Conservation (phyloP, 2,329 filamentous ascomycete species). For the Alternaria sp. region DNA sequence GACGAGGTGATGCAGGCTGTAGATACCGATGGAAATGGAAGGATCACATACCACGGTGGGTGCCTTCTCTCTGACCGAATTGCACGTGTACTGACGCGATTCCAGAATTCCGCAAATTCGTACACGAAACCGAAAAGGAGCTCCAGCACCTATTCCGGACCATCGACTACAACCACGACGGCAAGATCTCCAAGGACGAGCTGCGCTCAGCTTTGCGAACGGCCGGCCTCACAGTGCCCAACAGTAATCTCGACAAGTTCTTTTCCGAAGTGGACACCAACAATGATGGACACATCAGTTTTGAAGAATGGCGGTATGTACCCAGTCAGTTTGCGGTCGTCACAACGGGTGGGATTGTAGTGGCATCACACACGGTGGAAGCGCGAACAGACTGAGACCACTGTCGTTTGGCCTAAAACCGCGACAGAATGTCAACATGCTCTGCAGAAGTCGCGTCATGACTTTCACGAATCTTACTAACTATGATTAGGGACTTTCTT, state of each 20-base stretch:
- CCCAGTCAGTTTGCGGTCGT: not conserved
- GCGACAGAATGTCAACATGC: not conserved
- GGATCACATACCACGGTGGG: slow-evolving; percentile 86
- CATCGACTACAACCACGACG: slow-evolving; percentile 86
- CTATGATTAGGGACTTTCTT: slow-evolving; percentile 73
- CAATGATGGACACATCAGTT: slow-evolving; percentile 84
- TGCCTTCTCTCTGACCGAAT: not conserved
- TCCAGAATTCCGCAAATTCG: slow-evolving; percentile 86
- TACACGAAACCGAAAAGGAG: slow-evolving; percentile 84
- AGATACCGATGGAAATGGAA: slow-evolving; percentile 85
- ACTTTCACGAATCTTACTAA: slow-evolving; percentile 13
- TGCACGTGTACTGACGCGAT: slow-evolving; percentile 20
- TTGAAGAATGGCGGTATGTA: slow-evolving; percentile 93
- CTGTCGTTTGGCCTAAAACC: not conserved
- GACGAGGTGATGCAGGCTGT: slow-evolving; percentile 80
- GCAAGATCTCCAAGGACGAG: slow-evolving; percentile 85
- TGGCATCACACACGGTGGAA: not conserved
- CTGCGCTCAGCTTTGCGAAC: slow-evolving; percentile 77
- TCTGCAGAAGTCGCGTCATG: not conserved
- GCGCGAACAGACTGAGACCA: not conserved
- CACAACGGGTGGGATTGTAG: not conserved
- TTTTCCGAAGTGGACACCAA: slow-evolving; percentile 90
- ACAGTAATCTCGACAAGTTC: slow-evolving; percentile 79
- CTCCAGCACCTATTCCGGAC: slow-evolving; percentile 80
- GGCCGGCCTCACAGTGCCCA: slow-evolving; percentile 80